Evolutionary conservation across 2,329 filamentous ascomycete species (phyloP).

Genomic region (Clarireedia monteithiana): DNA sequence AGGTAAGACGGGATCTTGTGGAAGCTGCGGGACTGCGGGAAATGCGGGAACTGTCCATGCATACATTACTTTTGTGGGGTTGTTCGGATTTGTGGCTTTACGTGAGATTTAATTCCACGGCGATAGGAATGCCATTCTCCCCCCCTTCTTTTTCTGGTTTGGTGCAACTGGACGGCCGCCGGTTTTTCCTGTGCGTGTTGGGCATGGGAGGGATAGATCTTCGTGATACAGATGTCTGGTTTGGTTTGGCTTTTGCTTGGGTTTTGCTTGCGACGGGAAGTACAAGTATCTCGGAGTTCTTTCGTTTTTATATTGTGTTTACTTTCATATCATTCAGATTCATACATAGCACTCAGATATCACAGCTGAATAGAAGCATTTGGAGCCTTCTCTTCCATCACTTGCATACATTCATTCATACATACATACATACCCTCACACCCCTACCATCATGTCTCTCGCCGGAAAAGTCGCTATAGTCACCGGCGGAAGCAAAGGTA

Average conservation of each 20-base stretch:
- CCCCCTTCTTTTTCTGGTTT: background rate
- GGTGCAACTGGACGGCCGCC: background rate
- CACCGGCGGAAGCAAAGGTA: constrained; percentile 45
- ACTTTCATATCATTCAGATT: too few relatives aligned
- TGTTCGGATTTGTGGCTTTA: background rate
- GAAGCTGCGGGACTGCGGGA: background rate
- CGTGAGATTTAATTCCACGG: background rate
- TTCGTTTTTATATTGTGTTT: too few relatives aligned
- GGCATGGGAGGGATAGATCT: too few relatives aligned
- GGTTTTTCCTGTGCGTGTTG: too few relatives aligned
- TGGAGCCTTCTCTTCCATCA: too few relatives aligned
- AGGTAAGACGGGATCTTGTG: too few relatives aligned
- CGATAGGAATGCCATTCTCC: background rate
- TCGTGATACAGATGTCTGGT: too few relatives aligned
- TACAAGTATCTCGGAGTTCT: too few relatives aligned
- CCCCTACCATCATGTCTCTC: constrained; percentile 16
- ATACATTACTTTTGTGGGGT: background rate
- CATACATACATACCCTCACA: background rate
- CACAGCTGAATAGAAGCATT: background rate
- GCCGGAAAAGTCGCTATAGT: constrained; percentile 27
- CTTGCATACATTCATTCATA: too few relatives aligned
- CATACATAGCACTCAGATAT: background rate
- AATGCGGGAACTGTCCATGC: background rate
- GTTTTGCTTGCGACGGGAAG: too few relatives aligned
- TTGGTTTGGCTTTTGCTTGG: too few relatives aligned